Evolutionary conservation across 2,329 filamentous ascomycete genomes (phyloP).

Genomic region (Colletotrichum sp.): DNA sequence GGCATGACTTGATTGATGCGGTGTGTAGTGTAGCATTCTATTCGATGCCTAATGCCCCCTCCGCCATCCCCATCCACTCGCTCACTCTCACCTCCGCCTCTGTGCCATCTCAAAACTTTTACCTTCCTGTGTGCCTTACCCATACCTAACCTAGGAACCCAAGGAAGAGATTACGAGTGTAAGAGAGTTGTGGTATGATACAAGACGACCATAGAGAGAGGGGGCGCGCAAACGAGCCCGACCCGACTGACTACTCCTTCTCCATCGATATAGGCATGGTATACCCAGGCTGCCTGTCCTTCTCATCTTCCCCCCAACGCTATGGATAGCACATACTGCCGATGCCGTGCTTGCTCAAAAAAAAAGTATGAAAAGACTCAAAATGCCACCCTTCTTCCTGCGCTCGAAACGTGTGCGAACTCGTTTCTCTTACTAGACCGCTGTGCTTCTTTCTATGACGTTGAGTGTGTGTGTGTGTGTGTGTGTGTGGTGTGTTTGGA

Average conservation of each 20-base stretch:
- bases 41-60: background rate
- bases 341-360: background rate
- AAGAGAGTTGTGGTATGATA: background rate
- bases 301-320: background rate
- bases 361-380: background rate
- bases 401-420: background rate
- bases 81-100: background rate
- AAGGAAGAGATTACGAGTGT: background rate
- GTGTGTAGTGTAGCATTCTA: background rate
- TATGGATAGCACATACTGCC: background rate
- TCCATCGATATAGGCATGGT: background rate
- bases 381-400: background rate
- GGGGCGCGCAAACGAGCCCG: background rate
- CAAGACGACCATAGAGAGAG: background rate
- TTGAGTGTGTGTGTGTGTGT: background rate
- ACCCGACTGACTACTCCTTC: background rate
- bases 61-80: background rate
- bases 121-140: background rate
- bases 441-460: background rate
- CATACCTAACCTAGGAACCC: background rate
- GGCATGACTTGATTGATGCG: background rate
- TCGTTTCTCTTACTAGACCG: background rate
- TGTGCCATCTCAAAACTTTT: background rate
- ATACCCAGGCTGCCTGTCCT: background rate
- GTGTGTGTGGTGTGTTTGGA: background rate